Evolutionary conservation across 441 rosid genomes (phyloP), one percentile per base, ranked within the genome.

Genomic region (Jatropha podagrica): DNA sequence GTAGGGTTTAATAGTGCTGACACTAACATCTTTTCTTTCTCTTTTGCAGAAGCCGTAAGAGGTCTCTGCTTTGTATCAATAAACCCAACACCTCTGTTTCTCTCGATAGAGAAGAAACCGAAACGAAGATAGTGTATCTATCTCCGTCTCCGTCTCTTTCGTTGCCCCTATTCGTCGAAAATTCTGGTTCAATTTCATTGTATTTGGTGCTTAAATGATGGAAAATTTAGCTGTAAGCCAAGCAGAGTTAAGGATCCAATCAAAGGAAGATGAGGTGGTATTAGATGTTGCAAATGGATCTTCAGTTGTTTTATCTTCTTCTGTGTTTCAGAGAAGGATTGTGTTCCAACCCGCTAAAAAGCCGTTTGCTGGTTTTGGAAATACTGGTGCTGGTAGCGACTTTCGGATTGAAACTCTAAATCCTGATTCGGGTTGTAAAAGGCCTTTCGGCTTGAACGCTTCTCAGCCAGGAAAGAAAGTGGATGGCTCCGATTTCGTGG

Each of bases 361-460:
- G 74, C 84, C 83, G 52, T 90, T 81, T 46, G 73, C 58, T 11
- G 96, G 90, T 3, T 76, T 88, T 65, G 81, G 73, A 6, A 84
- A 65, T 52, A 69, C 67, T 0, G 15, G 38, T 44, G 58, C 68
- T 26, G 13, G 73, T 9, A 69, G 73, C 40, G 56, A 78, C 88
- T 93, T 93, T 76, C 82, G 84, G 86, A 82, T 95, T 46, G 97
- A 93, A 83, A 89, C 94, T 9, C 76, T 95, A 74, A 95, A 93
- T 74, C 89, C 94, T n/a, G 72, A 68, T 67, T 32, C 52, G 26
- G 59, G 69, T 55, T 61, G 66, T 2, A 83, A 70, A 23, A 77
- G 76, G 65, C 58, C 66, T 49, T 49, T 49, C 55, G 75, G 71
- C 54, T 52, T 70, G 79, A 44, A 6, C 49, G 5, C 64, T 42